phyloP scores from a whole-genome alignment of 2,329 filamentous ascomycete species.

The Acrocalymma vagum region DNA sequence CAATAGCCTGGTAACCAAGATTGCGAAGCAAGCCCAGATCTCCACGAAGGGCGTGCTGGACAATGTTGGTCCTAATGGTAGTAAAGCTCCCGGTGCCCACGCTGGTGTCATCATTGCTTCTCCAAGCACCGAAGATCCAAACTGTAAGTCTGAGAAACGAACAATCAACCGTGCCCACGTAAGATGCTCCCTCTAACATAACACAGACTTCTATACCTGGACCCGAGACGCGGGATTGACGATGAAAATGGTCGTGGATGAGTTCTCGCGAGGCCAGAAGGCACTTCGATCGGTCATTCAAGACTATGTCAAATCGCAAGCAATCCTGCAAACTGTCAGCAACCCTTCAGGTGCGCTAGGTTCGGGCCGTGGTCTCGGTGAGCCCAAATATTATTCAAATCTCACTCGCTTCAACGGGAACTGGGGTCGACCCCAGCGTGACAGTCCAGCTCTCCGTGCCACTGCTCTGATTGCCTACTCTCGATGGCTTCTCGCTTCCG shows the following conservation, averaged over 20 bases:
- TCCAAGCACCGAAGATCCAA: slow-evolving; percentile 60
- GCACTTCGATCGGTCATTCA: slow-evolving; percentile 68
- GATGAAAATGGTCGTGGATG: slow-evolving; percentile 73
- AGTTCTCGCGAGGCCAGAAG: slow-evolving; percentile 66
- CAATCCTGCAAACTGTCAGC: slow-evolving; percentile 68
- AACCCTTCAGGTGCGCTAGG: slow-evolving; percentile 72
- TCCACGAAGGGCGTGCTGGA: slow-evolving; percentile 61
- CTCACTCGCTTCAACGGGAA: slow-evolving; percentile 67
- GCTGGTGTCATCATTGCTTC: slow-evolving; percentile 64
- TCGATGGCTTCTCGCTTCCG: slow-evolving; percentile 69
- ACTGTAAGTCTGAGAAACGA: slow-evolving; percentile 61
- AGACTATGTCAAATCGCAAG: slow-evolving; percentile 72
- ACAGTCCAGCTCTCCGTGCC: slow-evolving; percentile 78
- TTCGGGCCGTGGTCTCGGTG: slow-evolving; percentile 65
- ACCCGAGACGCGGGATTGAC: slow-evolving; percentile 77
- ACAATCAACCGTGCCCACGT: neutral
- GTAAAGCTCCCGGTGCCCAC: slow-evolving; percentile 56
- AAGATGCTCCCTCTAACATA: neutral
- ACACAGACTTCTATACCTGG: slow-evolving; percentile 79
- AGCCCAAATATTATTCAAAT: slow-evolving; percentile 76
- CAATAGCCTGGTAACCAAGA: slow-evolving; percentile 23
- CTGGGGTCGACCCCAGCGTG: slow-evolving; percentile 81
- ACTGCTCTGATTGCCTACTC: slow-evolving; percentile 76
- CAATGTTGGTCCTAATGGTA: slow-evolving; percentile 64
- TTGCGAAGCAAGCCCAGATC: slow-evolving; percentile 56